These are phyloP conservation scores for Phytophthora sp. DNA, from an alignment of 352 stramenopile species.

Conservation along the genomic window DNA sequence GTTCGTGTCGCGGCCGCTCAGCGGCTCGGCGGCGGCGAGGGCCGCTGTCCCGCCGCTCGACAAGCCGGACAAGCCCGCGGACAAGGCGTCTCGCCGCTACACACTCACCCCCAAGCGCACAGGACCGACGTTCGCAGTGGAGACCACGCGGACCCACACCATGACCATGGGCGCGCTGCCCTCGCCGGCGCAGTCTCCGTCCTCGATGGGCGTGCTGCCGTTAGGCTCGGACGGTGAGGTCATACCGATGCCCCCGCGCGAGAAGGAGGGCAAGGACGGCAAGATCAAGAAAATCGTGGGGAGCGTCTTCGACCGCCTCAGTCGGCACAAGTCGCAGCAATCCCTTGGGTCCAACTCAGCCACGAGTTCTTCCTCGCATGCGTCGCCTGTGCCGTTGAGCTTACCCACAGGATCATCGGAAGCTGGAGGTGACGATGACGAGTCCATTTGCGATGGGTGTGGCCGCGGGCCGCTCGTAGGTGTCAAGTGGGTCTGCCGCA, in stretches of 20 bases:
- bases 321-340: constrained; percentile 66
- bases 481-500: constrained; percentile 73
- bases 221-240: constrained; percentile 28
- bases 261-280: constrained; percentile 50
- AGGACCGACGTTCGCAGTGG: constrained; percentile 34
- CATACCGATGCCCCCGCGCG: constrained; percentile 24
- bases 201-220: constrained; percentile 19
- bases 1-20: constrained; percentile 65
- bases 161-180: constrained; percentile 42
- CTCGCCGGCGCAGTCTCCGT: constrained; percentile 37
- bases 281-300: constrained; percentile 87
- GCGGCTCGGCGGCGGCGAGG: constrained; percentile 20
- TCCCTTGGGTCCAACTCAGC: constrained; percentile 21
- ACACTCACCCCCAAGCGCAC: constrained; percentile 43
- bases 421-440: constrained; percentile 45
- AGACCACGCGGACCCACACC: constrained; percentile 37
- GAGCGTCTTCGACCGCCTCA: constrained; percentile 71
- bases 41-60: constrained; percentile 16
- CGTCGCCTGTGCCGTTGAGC: constrained; percentile 21
- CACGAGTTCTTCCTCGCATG: constrained; percentile 21
- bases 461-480: constrained; percentile 54
- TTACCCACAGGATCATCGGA: constrained; percentile 7
- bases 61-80: constrained; percentile 23
- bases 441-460: constrained; percentile 72
- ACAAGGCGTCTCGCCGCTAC: constrained; percentile 38